These are phyloP conservation scores for Hypoxylon trugodes DNA, from an alignment of 495 filamentous ascomycete species.

Conservation along the genomic window DNA sequence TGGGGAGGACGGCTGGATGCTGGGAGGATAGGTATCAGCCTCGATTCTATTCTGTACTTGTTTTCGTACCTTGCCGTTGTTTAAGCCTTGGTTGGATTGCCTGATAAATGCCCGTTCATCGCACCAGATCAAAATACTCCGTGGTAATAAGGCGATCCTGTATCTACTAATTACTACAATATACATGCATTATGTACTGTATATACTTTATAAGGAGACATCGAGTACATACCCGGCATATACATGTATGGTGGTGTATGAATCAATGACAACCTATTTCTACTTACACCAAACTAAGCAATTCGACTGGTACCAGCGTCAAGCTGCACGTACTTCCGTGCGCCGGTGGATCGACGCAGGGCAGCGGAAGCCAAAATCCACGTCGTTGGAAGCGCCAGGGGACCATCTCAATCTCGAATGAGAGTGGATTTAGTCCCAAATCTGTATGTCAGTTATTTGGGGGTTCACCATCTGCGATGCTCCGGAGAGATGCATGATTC, in stretches of 20 bases:
- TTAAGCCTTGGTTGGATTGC: background rate
- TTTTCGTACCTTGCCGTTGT: background rate
- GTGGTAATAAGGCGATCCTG: slow-evolving; percentile 21
- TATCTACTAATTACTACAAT: too few species aligned
- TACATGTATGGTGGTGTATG: too few species aligned
- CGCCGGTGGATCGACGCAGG: slow-evolving; percentile 40
- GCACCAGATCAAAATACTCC: slow-evolving; percentile 22
- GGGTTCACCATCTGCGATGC: slow-evolving; percentile 39
- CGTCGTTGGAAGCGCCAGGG: slow-evolving; percentile 40
- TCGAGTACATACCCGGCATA: too few species aligned
- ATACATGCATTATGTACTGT: too few species aligned
- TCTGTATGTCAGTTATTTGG: slow-evolving; percentile 15
- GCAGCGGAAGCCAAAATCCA: slow-evolving; percentile 41
- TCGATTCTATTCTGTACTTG: too few species aligned
- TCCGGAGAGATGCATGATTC: slow-evolving; percentile 44
- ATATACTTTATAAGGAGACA: too few species aligned
- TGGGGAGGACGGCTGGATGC: too few species aligned
- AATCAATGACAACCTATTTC: background rate
- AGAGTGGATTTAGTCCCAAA: slow-evolving; percentile 23
- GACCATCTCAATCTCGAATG: slow-evolving; percentile 15
- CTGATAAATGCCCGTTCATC: slow-evolving; percentile 19
- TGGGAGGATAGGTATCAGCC: too few species aligned
- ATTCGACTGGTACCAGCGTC: slow-evolving; percentile 20
- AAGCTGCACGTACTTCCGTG: slow-evolving; percentile 38
- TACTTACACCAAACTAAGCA: slow-evolving; percentile 11